A percentile compares a stretch with the other conserved stretches of the same genome.
These are phyloP conservation scores for Trametes cubensis DNA, from an alignment of 768 basidiomycete genomes.

Conservation along the genomic window DNA sequence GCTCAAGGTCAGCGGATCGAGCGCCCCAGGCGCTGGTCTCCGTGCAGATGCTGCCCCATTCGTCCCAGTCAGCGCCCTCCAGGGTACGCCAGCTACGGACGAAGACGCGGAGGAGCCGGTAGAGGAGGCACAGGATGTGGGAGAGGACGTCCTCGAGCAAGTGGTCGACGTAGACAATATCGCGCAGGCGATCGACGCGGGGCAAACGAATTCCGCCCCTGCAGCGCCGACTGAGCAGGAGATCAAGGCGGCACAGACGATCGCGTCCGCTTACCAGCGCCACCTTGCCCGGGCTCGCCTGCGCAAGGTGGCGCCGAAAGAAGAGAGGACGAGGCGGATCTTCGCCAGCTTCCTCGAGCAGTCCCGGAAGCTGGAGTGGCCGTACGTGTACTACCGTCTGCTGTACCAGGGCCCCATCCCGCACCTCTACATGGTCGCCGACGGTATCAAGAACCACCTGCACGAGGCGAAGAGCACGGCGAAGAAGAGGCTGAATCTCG, in stretches of 20 bases:
- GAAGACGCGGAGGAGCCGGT: slow-evolving; percentile 16
- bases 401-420: slow-evolving; percentile 44
- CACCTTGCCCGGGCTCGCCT: neutral
- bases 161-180: slow-evolving; percentile 10
- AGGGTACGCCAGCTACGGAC: neutral
- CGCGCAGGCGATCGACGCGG: slow-evolving; percentile 8
- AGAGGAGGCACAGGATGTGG: slow-evolving; percentile 18
- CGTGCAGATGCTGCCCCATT: slow-evolving; percentile 26
- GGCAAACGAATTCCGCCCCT: neutral
- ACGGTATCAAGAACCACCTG: slow-evolving; percentile 34
- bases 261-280: slow-evolving; percentile 9
- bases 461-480: slow-evolving; percentile 35
- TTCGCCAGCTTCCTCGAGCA: neutral
- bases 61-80: slow-evolving; percentile 16
- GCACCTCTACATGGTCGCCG: slow-evolving; percentile 45
- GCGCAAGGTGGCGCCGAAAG: neutral
- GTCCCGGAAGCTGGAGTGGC: slow-evolving; percentile 33
- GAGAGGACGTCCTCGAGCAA: slow-evolving; percentile 10
- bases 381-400: slow-evolving; percentile 35
- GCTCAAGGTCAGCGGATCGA: slow-evolving; percentile 26
- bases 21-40: slow-evolving; percentile 21
- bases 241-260: slow-evolving; percentile 9
- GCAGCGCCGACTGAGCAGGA: slow-evolving; percentile 13
- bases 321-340: slow-evolving; percentile 10
- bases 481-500: slow-evolving; percentile 36